Conservation (phyloP, 2,329 filamentous ascomycete genomes). For the Alternaria longipes region DNA sequence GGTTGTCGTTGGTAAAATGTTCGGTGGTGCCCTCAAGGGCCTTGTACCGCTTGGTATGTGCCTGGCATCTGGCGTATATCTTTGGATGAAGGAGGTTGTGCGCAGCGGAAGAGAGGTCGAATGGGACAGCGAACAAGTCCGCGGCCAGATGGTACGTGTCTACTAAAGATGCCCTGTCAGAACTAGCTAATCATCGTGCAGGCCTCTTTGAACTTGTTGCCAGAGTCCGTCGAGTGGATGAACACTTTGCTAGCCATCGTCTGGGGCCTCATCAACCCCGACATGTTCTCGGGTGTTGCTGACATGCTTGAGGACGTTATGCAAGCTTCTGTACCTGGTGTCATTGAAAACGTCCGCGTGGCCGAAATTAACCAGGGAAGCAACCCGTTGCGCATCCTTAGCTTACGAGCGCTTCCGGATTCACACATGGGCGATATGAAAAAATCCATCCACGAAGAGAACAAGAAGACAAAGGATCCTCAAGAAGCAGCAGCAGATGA, state of each 20-base stretch:
- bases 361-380: slow-evolving; percentile 94
- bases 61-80: slow-evolving; percentile 78
- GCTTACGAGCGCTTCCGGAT: slow-evolving; percentile 85
- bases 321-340: slow-evolving; percentile 89
- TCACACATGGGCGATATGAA: slow-evolving; percentile 83
- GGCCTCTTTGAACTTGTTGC: slow-evolving; percentile 86
- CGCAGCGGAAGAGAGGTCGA: slow-evolving; percentile 82
- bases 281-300: slow-evolving; percentile 92
- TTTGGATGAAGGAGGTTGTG: slow-evolving; percentile 91
- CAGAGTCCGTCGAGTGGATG: slow-evolving; percentile 93
- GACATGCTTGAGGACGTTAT: slow-evolving; percentile 96
- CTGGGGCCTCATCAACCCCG: slow-evolving; percentile 93
- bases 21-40: slow-evolving; percentile 80
- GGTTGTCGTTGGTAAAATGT: slow-evolving; percentile 78
- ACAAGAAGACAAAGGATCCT: slow-evolving; percentile 82
- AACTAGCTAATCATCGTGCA: slow-evolving; percentile 36
- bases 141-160: slow-evolving; percentile 74
- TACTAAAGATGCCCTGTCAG: background rate
- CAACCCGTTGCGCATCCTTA: slow-evolving; percentile 89
- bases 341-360: slow-evolving; percentile 94
- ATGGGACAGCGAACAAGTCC: slow-evolving; percentile 86
- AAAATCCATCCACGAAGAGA: slow-evolving; percentile 78
- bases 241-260: slow-evolving; percentile 85
- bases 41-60: slow-evolving; percentile 77
- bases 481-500: slow-evolving; percentile 89